A percentile compares a stretch with the other conserved stretches of the same genome.
These are phyloP conservation scores for Gaeumannomyces tritici DNA, from an alignment of 2,329 filamentous ascomycete genomes.

Conservation along the genomic window DNA sequence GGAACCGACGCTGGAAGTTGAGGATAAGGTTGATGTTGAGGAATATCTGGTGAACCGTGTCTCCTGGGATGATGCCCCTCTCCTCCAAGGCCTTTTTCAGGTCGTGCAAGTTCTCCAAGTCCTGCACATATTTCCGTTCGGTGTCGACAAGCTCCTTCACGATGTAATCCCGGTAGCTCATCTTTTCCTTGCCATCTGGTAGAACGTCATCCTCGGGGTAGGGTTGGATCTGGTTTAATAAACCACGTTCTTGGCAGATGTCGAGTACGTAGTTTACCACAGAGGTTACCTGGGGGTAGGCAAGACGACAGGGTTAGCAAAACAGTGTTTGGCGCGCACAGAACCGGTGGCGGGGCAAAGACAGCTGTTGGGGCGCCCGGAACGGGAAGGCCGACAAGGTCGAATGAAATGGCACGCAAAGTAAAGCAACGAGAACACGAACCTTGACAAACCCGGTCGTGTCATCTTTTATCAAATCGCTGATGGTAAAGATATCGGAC, in stretches of 20 bases:
- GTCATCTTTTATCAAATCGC: conserved; percentile 84
- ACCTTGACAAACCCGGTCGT: conserved; percentile 97
- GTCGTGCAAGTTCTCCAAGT: conserved; percentile 86
- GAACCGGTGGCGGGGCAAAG: neutral
- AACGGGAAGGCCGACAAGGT: neutral
- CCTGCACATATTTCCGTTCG: conserved; percentile 95
- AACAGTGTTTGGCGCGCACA: neutral
- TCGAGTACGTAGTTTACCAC: conserved; percentile 91
- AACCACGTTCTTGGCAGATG: conserved; percentile 66
- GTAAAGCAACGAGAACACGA: conserved; percentile 12
- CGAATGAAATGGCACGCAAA: neutral
- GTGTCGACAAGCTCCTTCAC: conserved; percentile 88
- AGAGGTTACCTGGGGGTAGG: conserved; percentile 59
- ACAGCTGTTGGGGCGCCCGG: neutral
- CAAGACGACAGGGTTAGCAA: neutral
- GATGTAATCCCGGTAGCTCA: conserved; percentile 74
- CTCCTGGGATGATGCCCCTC: conserved; percentile 77
- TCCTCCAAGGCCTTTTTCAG: conserved; percentile 86
- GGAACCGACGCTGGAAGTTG: conserved; percentile 88
- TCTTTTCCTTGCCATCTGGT: conserved; percentile 53
- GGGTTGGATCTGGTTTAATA: conserved; percentile 54
- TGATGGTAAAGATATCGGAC: conserved; percentile 83
- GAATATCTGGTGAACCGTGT: conserved; percentile 90
- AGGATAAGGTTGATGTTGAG: conserved; percentile 91
- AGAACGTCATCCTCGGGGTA: conserved; percentile 44